Conservation (phyloP, 768 basidiomycete species). For the Megacollybia marginata region DNA sequence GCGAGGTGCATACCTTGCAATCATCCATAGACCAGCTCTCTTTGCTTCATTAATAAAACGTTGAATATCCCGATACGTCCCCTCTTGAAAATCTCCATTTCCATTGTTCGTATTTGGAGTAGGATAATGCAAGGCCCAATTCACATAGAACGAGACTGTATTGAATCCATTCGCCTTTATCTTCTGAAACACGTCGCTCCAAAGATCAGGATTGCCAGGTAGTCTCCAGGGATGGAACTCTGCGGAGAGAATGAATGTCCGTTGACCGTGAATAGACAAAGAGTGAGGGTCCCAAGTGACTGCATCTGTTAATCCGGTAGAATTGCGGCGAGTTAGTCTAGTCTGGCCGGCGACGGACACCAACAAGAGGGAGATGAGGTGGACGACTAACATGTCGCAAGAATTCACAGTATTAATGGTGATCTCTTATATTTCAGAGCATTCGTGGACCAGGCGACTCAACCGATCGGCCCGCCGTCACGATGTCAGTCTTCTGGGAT, state of each 20-base stretch:
- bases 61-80: conserved; percentile 46
- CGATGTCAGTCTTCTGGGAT: too few species aligned
- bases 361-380: too few species aligned
- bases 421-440: too few species aligned
- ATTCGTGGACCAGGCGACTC: too few species aligned
- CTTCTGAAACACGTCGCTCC: conserved; percentile 58
- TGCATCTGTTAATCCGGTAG: conserved; percentile 37
- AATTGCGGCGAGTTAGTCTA: conserved; percentile 16
- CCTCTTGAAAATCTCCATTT: conserved; percentile 38
- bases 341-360: too few species aligned
- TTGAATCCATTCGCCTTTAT: conserved; percentile 57
- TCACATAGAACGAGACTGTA: conserved; percentile 51
- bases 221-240: conserved; percentile 59
- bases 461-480: too few species aligned
- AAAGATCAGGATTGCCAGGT: conserved; percentile 42
- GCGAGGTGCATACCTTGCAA: conserved; percentile 31
- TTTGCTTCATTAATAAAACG: conserved; percentile 44
- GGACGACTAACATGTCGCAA: too few species aligned
- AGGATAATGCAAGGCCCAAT: conserved; percentile 52
- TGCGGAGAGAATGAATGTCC: conserved; percentile 51
- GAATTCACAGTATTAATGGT: too few species aligned
- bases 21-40: conserved; percentile 48
- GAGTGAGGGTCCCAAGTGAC: conserved; percentile 59
- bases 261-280: conserved; percentile 48
- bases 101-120: conserved; percentile 34